Evolutionary conservation across 2,329 filamentous ascomycete genomes (phyloP).

Genomic region (Ophiocordyceps robertsii): DNA sequence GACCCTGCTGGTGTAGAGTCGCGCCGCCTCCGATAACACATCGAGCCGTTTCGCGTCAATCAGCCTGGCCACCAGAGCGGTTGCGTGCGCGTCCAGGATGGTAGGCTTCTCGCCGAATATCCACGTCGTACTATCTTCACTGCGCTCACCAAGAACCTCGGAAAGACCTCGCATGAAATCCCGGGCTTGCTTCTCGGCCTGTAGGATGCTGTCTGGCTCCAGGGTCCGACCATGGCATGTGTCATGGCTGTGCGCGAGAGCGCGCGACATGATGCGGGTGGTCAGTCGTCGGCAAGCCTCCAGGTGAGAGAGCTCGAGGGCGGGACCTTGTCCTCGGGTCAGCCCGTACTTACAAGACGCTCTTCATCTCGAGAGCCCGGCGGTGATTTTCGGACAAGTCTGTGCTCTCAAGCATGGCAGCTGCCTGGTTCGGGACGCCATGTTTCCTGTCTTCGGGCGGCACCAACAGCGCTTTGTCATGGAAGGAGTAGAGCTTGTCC

Average conservation of each 20-base stretch:
- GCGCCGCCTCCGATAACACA: conserved; percentile 9
- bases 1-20: conserved; percentile 8
- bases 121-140: conserved; percentile 8
- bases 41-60: conserved; percentile 12
- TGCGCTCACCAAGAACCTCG: conserved; percentile 5
- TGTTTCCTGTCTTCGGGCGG: conserved; percentile 10
- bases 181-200: conserved; percentile 9
- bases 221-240: conserved; percentile 9
- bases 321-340: background rate
- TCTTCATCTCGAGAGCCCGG: conserved; percentile 16
- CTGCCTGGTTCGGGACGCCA: conserved; percentile 14
- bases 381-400: conserved; percentile 13
- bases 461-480: conserved; percentile 11
- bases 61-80: conserved; percentile 9
- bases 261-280: background rate
- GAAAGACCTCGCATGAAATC: conserved; percentile 11
- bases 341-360: conserved; percentile 13
- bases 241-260: conserved; percentile 11
- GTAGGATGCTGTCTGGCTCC: conserved; percentile 11
- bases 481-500: conserved; percentile 12
- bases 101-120: conserved; percentile 15
- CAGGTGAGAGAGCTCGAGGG: background rate
- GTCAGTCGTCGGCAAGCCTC: background rate
- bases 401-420: conserved; percentile 13
- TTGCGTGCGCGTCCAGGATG: conserved; percentile 15